Evolutionary conservation across 2,329 filamentous ascomycete species (phyloP).

Genomic region (Alternaria angustiovoidea): DNA sequence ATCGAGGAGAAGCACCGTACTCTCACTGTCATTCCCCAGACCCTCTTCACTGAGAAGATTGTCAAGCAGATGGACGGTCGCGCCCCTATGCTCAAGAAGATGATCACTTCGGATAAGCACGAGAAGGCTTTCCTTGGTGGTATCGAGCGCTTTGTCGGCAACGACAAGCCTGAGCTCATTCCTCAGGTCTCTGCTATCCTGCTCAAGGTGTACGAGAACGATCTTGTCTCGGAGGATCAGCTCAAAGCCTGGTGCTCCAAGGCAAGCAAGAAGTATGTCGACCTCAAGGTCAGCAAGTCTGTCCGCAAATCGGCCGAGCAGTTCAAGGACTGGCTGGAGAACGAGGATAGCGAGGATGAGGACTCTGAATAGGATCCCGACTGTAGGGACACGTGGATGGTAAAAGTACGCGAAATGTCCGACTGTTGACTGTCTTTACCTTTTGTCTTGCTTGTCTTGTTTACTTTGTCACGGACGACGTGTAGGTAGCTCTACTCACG

Average conservation of each 20-base stretch:
- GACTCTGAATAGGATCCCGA: slow-evolving; percentile 36
- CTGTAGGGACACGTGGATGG: slow-evolving; percentile 1
- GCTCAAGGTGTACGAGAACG: slow-evolving; percentile 87
- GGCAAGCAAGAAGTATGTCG: slow-evolving; percentile 98
- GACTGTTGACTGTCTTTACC: slow-evolving; percentile 18
- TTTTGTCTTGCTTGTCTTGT: slow-evolving; percentile 17
- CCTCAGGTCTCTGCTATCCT: slow-evolving; percentile 84
- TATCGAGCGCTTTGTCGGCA: slow-evolving; percentile 89
- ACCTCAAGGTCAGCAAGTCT: slow-evolving; percentile 87
- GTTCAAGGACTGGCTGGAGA: slow-evolving; percentile 89
- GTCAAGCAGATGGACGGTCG: slow-evolving; percentile 85
- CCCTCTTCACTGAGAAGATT: slow-evolving; percentile 91
- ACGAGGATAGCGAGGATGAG: slow-evolving; percentile 72
- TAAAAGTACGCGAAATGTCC: slow-evolving; percentile 11
- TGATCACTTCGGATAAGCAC: slow-evolving; percentile 89
- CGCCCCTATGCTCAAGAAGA: slow-evolving; percentile 87
- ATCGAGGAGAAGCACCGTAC: slow-evolving; percentile 96
- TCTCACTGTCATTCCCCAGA: slow-evolving; percentile 88
- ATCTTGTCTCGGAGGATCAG: slow-evolving; percentile 86
- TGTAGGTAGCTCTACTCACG: slow-evolving; percentile 33
- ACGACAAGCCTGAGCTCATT: slow-evolving; percentile 81
- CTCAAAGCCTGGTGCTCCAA: slow-evolving; percentile 91
- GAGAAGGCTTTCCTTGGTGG: slow-evolving; percentile 95
- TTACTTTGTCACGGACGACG: slow-evolving; percentile 22
- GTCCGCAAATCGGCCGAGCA: slow-evolving; percentile 93